Evolutionary conservation across 163 green algal genomes (phyloP).

Genomic region (Scenedesmus sp.): DNA sequence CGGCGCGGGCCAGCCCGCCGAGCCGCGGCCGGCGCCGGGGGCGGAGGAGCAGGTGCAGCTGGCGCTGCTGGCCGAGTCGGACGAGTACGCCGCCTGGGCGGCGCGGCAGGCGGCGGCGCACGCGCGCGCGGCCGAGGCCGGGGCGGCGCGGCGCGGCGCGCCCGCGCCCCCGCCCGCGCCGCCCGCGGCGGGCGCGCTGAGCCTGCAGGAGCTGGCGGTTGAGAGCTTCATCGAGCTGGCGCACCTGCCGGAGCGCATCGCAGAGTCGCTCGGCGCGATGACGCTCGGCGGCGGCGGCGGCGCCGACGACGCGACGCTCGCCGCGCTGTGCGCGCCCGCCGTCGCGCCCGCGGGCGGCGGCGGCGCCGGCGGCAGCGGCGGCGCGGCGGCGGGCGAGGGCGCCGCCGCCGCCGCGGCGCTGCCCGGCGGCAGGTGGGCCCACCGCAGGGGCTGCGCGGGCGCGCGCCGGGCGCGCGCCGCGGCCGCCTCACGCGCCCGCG

Average conservation of each 20-base stretch:
- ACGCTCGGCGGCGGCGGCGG: background rate
- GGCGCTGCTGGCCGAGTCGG: constrained; percentile 21
- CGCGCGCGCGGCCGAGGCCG: constrained; percentile 13
- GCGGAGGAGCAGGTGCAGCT: constrained; percentile 29
- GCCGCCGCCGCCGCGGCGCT: background rate
- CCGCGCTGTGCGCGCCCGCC: no score
- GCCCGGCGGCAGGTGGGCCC: background rate
- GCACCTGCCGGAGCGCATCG: constrained; percentile 35
- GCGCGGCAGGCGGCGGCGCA: constrained; percentile 16
- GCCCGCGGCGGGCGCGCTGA: background rate
- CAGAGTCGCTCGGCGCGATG: constrained; percentile 26
- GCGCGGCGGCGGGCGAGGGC: background rate
- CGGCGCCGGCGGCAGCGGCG: background rate
- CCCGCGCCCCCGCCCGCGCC: background rate
- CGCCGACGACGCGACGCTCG: no score
- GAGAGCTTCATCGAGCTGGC: constrained; percentile 36
- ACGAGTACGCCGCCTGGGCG: constrained; percentile 35
- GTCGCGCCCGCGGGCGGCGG: background rate
- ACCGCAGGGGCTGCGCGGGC: background rate
- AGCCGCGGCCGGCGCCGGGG: background rate
- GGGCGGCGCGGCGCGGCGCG: background rate
- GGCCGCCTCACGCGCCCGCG: background rate
- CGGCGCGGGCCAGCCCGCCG: no score
- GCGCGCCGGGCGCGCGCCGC: background rate
- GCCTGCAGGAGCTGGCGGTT: constrained; percentile 29